phyloP scores from a whole-genome alignment of 2,329 filamentous ascomycete genomes.

The Cryoendolithus antarcticus region DNA sequence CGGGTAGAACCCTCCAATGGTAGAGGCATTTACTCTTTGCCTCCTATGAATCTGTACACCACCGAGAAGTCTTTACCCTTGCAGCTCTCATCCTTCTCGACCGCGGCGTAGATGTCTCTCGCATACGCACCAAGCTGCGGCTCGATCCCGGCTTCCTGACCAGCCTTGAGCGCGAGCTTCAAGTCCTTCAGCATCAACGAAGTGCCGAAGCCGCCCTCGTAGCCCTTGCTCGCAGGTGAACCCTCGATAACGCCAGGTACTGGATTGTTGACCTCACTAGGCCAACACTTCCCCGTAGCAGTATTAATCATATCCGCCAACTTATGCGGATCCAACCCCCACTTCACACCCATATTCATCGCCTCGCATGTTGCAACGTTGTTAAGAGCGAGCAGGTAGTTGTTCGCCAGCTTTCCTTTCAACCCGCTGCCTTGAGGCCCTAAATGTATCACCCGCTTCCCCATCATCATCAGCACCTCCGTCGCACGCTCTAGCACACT shows the following conservation, averaged over 20 bases:
- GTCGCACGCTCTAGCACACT: conserved; percentile 52
- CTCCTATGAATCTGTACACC: conserved; percentile 37
- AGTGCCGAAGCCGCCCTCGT: conserved; percentile 39
- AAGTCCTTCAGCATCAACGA: conserved; percentile 38
- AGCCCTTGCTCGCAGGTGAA: conserved; percentile 52
- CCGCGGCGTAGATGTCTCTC: conserved; percentile 33
- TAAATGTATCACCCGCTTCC: conserved; percentile 72
- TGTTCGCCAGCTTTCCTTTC: conserved; percentile 90
- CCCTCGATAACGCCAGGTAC: conserved; percentile 69
- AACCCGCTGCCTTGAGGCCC: conserved; percentile 75
- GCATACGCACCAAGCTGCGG: conserved; percentile 34
- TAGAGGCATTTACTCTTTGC: conserved; percentile 23
- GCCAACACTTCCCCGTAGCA: conserved; percentile 92
- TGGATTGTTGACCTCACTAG: conserved; percentile 89
- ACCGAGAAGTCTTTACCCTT: conserved; percentile 39
- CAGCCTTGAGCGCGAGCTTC: conserved; percentile 35
- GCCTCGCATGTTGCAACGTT: conserved; percentile 64
- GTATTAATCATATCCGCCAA: conserved; percentile 82
- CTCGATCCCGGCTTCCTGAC: conserved; percentile 31
- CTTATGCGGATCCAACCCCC: conserved; percentile 51
- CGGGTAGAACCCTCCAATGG: no score
- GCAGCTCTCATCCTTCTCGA: conserved; percentile 30
- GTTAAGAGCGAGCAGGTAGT: conserved; percentile 87
- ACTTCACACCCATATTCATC: conserved; percentile 53
- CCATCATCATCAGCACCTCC: conserved; percentile 67